These are phyloP conservation scores for Blumeria graminis DNA, from an alignment of 2,329 filamentous ascomycete genomes.

Conservation along the genomic window DNA sequence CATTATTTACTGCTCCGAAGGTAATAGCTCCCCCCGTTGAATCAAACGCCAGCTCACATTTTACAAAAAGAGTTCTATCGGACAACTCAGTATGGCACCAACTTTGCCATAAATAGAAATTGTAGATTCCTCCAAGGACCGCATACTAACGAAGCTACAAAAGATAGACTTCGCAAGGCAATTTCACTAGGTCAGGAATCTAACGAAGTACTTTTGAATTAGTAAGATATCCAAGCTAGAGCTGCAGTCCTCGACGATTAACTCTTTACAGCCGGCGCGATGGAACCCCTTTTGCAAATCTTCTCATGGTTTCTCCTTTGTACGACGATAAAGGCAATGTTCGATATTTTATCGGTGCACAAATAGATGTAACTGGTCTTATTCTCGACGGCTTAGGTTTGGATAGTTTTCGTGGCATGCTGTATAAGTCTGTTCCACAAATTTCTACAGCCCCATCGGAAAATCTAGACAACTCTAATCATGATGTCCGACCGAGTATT, in stretches of 20 bases:
- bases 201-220: slow-evolving; percentile 51
- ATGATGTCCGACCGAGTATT: background rate
- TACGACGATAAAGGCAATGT: slow-evolving; percentile 33
- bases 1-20: slow-evolving; percentile 51
- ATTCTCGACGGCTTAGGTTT: slow-evolving; percentile 33
- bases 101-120: slow-evolving; percentile 48
- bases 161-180: slow-evolving; percentile 35
- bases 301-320: slow-evolving; percentile 37
- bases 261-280: slow-evolving; percentile 23
- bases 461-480: no score
- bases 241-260: no score
- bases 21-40: slow-evolving; percentile 17
- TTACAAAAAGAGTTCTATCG: slow-evolving; percentile 35
- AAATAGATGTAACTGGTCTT: slow-evolving; percentile 35
- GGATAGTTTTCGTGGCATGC: slow-evolving; percentile 26
- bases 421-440: slow-evolving; percentile 13
- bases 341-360: slow-evolving; percentile 39
- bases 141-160: slow-evolving; percentile 35
- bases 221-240: slow-evolving; percentile 11
- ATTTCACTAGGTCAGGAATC: slow-evolving; percentile 38
- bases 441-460: background rate
- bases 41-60: background rate
- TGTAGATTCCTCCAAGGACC: slow-evolving; percentile 58
- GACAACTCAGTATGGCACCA: slow-evolving; percentile 49
- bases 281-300: slow-evolving; percentile 39